Base-by-base conservation (phyloP, 805 yeast species). In the Zygosaccharomyces pseudorouxii region DNA sequence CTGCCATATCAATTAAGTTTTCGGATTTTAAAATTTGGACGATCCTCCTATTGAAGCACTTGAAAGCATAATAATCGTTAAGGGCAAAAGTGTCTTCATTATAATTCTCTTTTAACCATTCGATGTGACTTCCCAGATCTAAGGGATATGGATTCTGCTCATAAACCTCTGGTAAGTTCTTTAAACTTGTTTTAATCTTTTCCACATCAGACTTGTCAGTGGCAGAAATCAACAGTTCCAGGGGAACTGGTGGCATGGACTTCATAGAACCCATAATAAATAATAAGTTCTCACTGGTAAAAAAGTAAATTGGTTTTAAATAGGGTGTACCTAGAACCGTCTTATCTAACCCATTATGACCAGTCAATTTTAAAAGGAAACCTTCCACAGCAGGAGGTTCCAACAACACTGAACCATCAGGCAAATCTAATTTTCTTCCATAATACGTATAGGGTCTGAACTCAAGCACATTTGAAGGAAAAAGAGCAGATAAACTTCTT, bases 381-480 rank as follows among this genome's bases (percentile, higher is more conserved):
- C 98, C 98, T 67, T 92, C 98, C 8, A 89, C 64, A 0, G 96
- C 82, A 0, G 68, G 45, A 0, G 97, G 97, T 59, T 85, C 95
- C 0, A 54, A 42, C 16, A 72, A 7, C 8, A 45, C 38, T 7
- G 50, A 47, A 2, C 62, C 65, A 31, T 54, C 56, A 28, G 55
- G 27, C 45, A 46, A 44, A 3, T 14, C 31, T 1, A 71, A 59
- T 2, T 38, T 33, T 43, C 69, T 59, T 3, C 78, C 70, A 48
- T 73, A 71, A 46, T 74, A 75, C 12, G 60, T 55, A 22, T 74
- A 59, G 16, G 69, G 73, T 37, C 95, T 70, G 18, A 85, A 63
- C 59, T 89, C 92, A n/a, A 89, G 60, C 36, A 70, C 73, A 58
- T 78, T 80, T 8, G 77, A 72, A 49, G 62, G 64, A 51, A 58